phyloP scores from a whole-genome alignment of 257 asterid genomes.

The Solanum raphanifolium region DNA sequence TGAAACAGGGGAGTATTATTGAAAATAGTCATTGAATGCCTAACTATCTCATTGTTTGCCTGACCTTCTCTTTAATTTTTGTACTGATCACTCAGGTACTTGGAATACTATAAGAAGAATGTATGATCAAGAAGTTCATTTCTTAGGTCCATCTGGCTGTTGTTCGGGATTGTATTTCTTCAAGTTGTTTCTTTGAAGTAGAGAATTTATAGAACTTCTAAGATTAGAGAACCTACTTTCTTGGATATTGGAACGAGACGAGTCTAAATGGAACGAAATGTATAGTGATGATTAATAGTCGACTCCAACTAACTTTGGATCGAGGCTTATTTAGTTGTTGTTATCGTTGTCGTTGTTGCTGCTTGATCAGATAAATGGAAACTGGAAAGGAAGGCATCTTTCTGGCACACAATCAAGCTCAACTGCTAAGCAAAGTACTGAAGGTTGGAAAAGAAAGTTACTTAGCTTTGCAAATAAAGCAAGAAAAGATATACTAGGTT shows the following conservation, averaged over 20 bases:
- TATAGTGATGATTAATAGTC: not conserved
- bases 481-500: not conserved
- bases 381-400: not conserved
- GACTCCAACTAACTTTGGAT: not conserved
- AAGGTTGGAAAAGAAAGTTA: not conserved
- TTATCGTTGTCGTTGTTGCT: too few species aligned
- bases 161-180: not conserved
- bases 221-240: not conserved
- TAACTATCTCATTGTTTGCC: not conserved
- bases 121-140: not conserved
- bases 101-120: slow-evolving; percentile 7
- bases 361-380: not conserved
- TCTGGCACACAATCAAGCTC: not conserved
- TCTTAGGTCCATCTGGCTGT: not conserved
- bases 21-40: not conserved
- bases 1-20: not conserved
- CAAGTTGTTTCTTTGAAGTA: not conserved
- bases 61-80: not conserved
- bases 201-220: not conserved
- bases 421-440: not conserved
- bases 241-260: not conserved
- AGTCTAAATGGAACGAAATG: not conserved
- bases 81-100: slow-evolving; percentile 6
- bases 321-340: not conserved
- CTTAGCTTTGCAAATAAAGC: not conserved